Percentiles rank a stretch among this genome's conserved stretches.
phyloP scores from a whole-genome alignment of 1,139 yeast species.

The Lodderomyces jiufengensis region DNA sequence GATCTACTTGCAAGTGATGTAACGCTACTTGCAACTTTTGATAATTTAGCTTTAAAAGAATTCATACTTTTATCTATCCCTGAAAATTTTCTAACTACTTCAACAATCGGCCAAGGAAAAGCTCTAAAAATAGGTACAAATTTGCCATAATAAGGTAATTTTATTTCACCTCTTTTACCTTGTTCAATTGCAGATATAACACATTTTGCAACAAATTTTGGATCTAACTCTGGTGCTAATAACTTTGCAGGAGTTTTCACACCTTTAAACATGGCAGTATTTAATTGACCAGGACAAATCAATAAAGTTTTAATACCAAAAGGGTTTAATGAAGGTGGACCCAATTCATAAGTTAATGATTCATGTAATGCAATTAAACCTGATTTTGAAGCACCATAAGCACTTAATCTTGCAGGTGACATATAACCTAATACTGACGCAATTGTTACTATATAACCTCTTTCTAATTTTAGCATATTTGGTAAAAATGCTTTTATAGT shows the following conservation, averaged over 20 bases:
- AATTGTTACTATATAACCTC: constrained; percentile 78
- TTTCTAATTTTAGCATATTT: constrained; percentile 52
- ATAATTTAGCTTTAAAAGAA: constrained; percentile 23
- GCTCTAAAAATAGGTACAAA: constrained; percentile 68
- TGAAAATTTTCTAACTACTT: constrained; percentile 46
- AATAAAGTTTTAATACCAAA: constrained; percentile 68
- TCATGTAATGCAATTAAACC: constrained; percentile 84
- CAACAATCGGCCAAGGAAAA: constrained; percentile 69
- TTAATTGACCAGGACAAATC: constrained; percentile 83
- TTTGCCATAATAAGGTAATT: constrained; percentile 71
- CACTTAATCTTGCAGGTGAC: constrained; percentile 77
- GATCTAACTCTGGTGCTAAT: constrained; percentile 80
- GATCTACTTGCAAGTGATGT: constrained; percentile 15
- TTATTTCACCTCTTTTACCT: constrained; percentile 68
- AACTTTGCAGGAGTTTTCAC: constrained; percentile 68
- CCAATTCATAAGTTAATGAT: constrained; percentile 69
- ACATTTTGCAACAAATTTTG: constrained; percentile 55
- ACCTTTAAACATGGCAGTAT: constrained; percentile 66
- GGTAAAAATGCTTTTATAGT: constrained; percentile 72
- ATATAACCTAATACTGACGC: constrained; percentile 82
- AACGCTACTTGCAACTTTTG: constrained; percentile 18
- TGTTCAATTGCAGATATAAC: constrained; percentile 54
- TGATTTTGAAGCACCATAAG: constrained; percentile 88
- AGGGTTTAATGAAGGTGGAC: constrained; percentile 44
- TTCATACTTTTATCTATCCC: constrained; percentile 64